These are phyloP conservation scores for Aphanoascus verrucosus DNA, from an alignment of 2,329 filamentous ascomycete genomes.

Conservation along the genomic window DNA sequence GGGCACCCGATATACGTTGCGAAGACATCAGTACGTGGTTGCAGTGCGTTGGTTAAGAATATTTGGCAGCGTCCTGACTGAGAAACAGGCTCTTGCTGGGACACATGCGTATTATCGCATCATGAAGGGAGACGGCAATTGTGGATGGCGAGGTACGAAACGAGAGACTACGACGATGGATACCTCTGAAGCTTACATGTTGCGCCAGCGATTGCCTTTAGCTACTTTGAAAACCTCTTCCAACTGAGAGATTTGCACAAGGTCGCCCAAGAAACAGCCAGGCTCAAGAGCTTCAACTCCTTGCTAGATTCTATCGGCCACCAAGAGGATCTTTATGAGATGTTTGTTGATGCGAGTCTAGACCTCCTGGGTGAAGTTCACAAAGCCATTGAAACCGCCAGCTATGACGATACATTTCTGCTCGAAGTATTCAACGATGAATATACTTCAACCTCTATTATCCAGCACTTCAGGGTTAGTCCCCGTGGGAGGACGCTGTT, in stretches of 20 bases:
- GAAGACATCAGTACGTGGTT: conserved; percentile 62
- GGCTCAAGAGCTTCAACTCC: conserved; percentile 60
- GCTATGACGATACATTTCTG: conserved; percentile 49
- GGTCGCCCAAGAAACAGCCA: conserved; percentile 58
- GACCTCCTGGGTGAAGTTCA: conserved; percentile 56
- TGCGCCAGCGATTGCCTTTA: conserved; percentile 69
- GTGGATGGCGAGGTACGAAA: conserved; percentile 90
- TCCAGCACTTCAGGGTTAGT: conserved; percentile 65
- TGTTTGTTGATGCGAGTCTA: conserved; percentile 69
- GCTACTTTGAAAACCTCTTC: conserved; percentile 80
- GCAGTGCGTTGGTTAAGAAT: not conserved
- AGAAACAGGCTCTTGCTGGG: conserved; percentile 58
- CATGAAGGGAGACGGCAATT: conserved; percentile 86
- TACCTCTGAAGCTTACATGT: conserved; percentile 8
- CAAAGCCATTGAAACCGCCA: conserved; percentile 42
- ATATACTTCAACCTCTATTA: conserved; percentile 58
- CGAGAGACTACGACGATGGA: conserved; percentile 8
- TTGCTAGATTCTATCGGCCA: conserved; percentile 61
- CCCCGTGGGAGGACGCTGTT: not conserved
- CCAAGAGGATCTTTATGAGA: conserved; percentile 60
- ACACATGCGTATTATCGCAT: conserved; percentile 81
- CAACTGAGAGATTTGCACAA: conserved; percentile 53
- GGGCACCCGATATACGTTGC: conserved; percentile 74
- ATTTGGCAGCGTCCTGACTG: not conserved
- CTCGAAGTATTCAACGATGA: conserved; percentile 63